phyloP scores from a whole-genome alignment of 352 stramenopile genomes.

The Pythium folliculosum region DNA sequence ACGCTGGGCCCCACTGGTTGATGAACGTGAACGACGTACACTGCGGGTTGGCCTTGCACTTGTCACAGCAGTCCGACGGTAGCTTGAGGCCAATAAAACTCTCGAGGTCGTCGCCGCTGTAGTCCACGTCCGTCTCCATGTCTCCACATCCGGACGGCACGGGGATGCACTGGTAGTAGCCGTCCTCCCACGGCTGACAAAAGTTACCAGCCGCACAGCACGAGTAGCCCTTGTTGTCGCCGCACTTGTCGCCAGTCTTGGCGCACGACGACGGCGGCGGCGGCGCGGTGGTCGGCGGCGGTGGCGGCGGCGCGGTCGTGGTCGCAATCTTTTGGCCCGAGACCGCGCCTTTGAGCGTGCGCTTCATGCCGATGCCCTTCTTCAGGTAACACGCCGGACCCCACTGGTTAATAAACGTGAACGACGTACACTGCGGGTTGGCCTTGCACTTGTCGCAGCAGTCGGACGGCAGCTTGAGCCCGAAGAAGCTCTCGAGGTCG shows the following conservation, averaged over 20 bases:
- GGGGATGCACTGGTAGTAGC: conserved; percentile 59
- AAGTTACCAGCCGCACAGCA: conserved; percentile 40
- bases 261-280: conserved; percentile 4
- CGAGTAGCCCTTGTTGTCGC: conserved; percentile 35
- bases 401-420: conserved; percentile 60
- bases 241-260: conserved; percentile 30
- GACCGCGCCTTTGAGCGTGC: conserved; percentile 28
- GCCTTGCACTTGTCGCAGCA: conserved; percentile 48
- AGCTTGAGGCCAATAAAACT: conserved; percentile 37
- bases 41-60: conserved; percentile 38
- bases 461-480: conserved; percentile 31
- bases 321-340: conserved; percentile 33
- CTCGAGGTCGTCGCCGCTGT: conserved; percentile 26
- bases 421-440: conserved; percentile 43
- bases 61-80: conserved; percentile 44
- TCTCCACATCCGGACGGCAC: conserved; percentile 36
- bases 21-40: conserved; percentile 59
- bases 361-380: conserved; percentile 19
- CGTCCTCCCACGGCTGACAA: conserved; percentile 53
- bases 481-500: conserved; percentile 35
- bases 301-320: conserved; percentile 30
- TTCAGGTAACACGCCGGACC: conserved; percentile 62
- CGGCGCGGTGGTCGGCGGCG: conserved; percentile 22
- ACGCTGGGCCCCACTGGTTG: conserved; percentile 50
- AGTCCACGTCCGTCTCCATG: conserved; percentile 53